These are phyloP conservation scores for Fusarium neocosmosporiellum DNA, from an alignment of 2,329 filamentous ascomycete species.

Conservation along the genomic window DNA sequence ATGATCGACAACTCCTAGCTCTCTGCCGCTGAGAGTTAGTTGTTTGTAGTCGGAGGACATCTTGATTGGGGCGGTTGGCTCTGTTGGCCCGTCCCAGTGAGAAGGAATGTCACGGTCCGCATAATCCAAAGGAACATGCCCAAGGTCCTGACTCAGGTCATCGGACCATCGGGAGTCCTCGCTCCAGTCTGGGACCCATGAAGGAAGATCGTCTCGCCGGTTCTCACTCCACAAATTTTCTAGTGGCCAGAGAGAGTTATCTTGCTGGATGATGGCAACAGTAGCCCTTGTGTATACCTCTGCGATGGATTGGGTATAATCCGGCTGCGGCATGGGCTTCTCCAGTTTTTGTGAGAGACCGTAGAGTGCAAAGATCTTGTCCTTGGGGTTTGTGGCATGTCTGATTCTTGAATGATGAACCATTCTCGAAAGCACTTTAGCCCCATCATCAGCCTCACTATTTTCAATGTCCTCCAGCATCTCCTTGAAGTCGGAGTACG, in stretches of 20 bases:
- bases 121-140: neutral
- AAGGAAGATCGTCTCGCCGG: neutral
- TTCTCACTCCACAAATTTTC: neutral
- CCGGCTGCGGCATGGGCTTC: neutral
- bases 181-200: neutral
- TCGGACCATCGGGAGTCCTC: neutral
- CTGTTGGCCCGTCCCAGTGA: neutral
- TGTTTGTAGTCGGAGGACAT: neutral
- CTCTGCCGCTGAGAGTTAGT: neutral
- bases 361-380: neutral
- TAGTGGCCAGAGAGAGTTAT: neutral
- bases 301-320: neutral
- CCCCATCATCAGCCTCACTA: neutral
- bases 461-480: neutral
- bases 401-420: neutral
- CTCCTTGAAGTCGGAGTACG: neutral
- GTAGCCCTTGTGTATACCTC: neutral
- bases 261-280: neutral
- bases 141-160: neutral
- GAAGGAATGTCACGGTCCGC: neutral
- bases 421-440: neutral
- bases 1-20: neutral
- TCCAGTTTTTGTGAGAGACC: constrained; percentile 35
- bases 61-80: neutral
- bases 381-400: neutral